phyloP scores from a whole-genome alignment of 805 yeast species.

The Ogataea paradorogensis region DNA sequence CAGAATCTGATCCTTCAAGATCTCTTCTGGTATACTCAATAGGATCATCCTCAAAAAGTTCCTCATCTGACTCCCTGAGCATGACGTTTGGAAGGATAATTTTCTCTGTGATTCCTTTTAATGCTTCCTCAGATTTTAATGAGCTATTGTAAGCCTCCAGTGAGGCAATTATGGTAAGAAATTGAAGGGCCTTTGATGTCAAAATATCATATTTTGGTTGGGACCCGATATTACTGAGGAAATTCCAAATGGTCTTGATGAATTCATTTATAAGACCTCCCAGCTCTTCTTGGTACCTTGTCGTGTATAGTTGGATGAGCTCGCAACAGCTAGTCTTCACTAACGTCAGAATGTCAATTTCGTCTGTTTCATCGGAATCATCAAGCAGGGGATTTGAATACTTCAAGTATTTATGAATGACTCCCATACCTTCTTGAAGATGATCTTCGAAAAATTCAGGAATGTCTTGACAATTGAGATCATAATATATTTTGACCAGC shows the following conservation, averaged over 20 bases:
- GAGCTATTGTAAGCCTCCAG: slow-evolving; percentile 64
- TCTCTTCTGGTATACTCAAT: slow-evolving; percentile 89
- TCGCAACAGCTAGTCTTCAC: slow-evolving; percentile 84
- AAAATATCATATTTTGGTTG: slow-evolving; percentile 81
- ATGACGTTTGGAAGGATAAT: slow-evolving; percentile 86
- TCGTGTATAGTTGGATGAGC: slow-evolving; percentile 77
- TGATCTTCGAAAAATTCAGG: slow-evolving; percentile 98
- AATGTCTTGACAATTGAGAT: slow-evolving; percentile 94
- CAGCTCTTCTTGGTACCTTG: slow-evolving; percentile 89
- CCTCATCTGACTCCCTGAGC: slow-evolving; percentile 85
- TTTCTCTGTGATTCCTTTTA: slow-evolving; percentile 75
- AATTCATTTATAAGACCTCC: slow-evolving; percentile 73
- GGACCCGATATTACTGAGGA: slow-evolving; percentile 61
- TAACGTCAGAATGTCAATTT: slow-evolving; percentile 63
- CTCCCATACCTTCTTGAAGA: slow-evolving; percentile 68
- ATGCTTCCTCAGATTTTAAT: slow-evolving; percentile 56
- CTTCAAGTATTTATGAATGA: slow-evolving; percentile 75
- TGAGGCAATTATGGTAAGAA: slow-evolving; percentile 77
- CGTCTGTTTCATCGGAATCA: slow-evolving; percentile 62
- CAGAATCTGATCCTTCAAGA: slow-evolving; percentile 91
- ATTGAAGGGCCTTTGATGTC: slow-evolving; percentile 75
- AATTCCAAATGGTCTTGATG: slow-evolving; percentile 77
- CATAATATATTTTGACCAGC: slow-evolving; percentile 80
- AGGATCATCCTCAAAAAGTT: slow-evolving; percentile 95
- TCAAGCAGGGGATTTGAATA: slow-evolving; percentile 55